phyloP scores from a whole-genome alignment of 306 rosid genomes.

The Dryas alaskensis region DNA sequence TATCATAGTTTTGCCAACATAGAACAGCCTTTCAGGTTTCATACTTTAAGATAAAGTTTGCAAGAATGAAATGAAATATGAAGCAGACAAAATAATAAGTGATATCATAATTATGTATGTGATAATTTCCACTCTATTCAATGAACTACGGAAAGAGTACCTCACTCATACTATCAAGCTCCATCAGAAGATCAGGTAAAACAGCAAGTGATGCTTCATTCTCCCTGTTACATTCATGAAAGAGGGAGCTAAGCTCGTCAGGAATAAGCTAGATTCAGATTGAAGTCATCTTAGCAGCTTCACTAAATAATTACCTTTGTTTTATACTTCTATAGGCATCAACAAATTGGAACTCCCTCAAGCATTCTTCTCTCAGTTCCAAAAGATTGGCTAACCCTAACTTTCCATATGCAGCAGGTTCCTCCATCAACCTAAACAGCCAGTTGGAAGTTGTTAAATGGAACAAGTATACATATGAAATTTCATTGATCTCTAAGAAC shows the following conservation, averaged over 20 bases:
- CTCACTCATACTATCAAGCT: conserved; percentile 92
- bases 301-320: conserved; percentile 59
- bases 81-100: not conserved
- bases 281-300: not conserved
- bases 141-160: conserved; percentile 35
- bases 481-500: not conserved
- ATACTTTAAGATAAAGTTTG: not conserved
- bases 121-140: not conserved
- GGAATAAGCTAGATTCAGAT: not conserved
- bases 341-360: conserved; percentile 96
- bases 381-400: conserved; percentile 88
- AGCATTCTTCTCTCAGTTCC: conserved; percentile 98
- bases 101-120: not conserved
- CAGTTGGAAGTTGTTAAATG: conserved; percentile 12
- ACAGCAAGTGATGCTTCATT: conserved; percentile 99
- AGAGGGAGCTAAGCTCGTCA: not conserved
- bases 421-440: conserved; percentile 84
- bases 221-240: conserved; percentile 52
- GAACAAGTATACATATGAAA: conserved; percentile 3
- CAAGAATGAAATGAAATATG: conserved; percentile 7
- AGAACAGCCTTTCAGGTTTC: not conserved
- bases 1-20: not conserved
- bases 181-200: conserved; percentile 81
- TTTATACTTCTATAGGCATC: conserved; percentile 94
- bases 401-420: conserved; percentile 96